Conservation (phyloP, 2,329 filamentous ascomycete genomes). For the Fusarium foetens region DNA sequence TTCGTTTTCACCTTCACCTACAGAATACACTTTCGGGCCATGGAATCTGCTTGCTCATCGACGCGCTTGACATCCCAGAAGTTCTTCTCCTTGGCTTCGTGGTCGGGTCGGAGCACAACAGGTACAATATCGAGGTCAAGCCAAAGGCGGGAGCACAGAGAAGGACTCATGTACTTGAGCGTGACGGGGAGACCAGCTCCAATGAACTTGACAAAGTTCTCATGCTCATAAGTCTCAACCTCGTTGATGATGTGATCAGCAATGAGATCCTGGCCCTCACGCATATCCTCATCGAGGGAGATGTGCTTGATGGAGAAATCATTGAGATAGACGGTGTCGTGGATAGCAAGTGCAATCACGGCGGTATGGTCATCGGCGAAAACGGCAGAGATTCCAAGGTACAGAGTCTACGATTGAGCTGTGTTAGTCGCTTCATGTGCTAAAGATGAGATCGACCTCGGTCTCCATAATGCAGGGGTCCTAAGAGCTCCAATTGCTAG, state of each 20-base stretch:
- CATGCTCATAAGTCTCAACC: conserved; percentile 68
- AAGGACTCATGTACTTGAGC: conserved; percentile 69
- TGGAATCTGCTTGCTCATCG: conserved; percentile 84
- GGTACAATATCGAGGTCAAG: conserved; percentile 80
- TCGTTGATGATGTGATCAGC: conserved; percentile 68
- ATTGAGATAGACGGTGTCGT: conserved; percentile 78
- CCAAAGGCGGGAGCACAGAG: conserved; percentile 78
- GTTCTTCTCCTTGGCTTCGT: conserved; percentile 54
- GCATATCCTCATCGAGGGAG: conserved; percentile 53
- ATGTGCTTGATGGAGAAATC: conserved; percentile 76
- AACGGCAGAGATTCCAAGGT: conserved; percentile 69
- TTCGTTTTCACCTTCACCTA: conserved; percentile 49
- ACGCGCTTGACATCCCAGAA: conserved; percentile 68
- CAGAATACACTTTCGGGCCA: conserved; percentile 82
- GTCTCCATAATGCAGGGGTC: conserved; percentile 1
- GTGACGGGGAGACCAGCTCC: conserved; percentile 75
- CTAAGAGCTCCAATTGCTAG: background rate
- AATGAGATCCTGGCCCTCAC: conserved; percentile 58
- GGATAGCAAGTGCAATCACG: conserved; percentile 73
- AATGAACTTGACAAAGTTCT: conserved; percentile 78
- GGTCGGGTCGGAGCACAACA: conserved; percentile 67
- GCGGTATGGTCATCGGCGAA: conserved; percentile 62
- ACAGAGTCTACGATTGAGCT: conserved; percentile 61
- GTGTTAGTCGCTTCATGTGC: conserved; percentile 18
- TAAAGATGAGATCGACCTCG: background rate